These are phyloP conservation scores for Triangularia verruculosa DNA, from an alignment of 2,329 filamentous ascomycete genomes.

Conservation along the genomic window DNA sequence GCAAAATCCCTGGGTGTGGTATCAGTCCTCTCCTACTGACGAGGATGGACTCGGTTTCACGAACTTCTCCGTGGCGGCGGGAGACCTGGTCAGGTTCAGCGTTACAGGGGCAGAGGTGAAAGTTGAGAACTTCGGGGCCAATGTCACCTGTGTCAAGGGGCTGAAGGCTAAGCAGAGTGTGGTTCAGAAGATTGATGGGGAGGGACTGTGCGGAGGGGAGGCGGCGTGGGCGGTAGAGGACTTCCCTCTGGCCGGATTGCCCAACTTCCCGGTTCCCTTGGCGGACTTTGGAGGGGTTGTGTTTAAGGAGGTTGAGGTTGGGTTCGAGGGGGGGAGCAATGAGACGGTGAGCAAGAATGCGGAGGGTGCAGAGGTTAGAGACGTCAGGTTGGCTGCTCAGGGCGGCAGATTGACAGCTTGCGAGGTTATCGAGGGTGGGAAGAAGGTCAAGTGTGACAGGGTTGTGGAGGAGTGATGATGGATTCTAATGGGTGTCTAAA, in stretches of 20 bases:
- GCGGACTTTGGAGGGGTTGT: slow-evolving; percentile 23
- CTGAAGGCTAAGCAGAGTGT: slow-evolving; percentile 2
- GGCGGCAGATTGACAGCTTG: slow-evolving; percentile 25
- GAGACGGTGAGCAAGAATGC: slow-evolving; percentile 6
- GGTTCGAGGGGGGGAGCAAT: not conserved
- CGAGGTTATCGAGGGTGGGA: slow-evolving; percentile 13
- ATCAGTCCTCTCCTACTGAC: slow-evolving; percentile 13
- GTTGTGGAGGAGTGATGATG: slow-evolving; percentile 10
- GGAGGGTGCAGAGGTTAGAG: slow-evolving; percentile 14
- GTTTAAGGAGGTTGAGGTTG: slow-evolving; percentile 15
- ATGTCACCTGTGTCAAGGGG: not conserved
- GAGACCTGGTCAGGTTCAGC: slow-evolving; percentile 20
- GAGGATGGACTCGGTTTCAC: slow-evolving; percentile 7
- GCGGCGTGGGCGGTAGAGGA: slow-evolving; percentile 25
- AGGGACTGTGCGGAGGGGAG: slow-evolving; percentile 15
- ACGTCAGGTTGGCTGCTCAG: slow-evolving; percentile 20
- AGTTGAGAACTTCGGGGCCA: slow-evolving; percentile 20
- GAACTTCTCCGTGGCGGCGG: slow-evolving; percentile 8
- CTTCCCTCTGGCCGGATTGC: slow-evolving; percentile 20
- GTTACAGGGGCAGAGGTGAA: slow-evolving; percentile 1
- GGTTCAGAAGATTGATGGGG: slow-evolving; percentile 1
- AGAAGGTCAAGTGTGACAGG: slow-evolving; percentile 16
- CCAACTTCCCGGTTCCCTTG: slow-evolving; percentile 20
- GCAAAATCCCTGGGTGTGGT: slow-evolving; percentile 22
- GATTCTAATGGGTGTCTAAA: not conserved